Evolutionary conservation across 495 filamentous ascomycete genomes (phyloP).

Genomic region (Neurospora sublineolata): DNA sequence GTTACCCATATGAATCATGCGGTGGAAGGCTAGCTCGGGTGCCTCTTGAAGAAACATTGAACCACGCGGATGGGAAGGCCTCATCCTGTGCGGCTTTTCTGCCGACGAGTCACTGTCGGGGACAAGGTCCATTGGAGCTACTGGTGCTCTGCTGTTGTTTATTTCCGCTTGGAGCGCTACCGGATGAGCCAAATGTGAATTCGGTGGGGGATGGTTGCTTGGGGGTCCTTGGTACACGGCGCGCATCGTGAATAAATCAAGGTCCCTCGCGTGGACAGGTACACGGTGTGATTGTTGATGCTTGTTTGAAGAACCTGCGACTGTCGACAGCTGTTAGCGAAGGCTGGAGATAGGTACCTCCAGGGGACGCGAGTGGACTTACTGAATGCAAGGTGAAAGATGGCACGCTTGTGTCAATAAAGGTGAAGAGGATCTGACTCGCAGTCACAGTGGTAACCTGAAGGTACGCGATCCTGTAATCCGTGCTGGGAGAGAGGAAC

Average conservation of each 20-base stretch:
- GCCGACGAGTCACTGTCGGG: neutral
- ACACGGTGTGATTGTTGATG: neutral
- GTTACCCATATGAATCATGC: neutral
- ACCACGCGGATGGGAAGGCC: neutral
- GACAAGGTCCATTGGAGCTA: neutral
- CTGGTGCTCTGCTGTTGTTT: neutral
- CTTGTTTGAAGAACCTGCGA: neutral
- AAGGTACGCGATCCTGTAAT: neutral
- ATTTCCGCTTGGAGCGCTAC: neutral
- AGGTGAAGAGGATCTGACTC: neutral
- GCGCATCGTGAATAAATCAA: neutral
- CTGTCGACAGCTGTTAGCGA: neutral
- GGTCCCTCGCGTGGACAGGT: rapidly evolving
- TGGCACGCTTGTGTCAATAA: neutral
- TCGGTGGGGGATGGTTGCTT: neutral
- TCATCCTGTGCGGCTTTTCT: neutral
- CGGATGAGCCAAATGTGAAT: neutral
- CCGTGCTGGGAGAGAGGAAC: neutral
- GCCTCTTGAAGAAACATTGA: neutral
- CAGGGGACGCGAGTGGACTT: neutral
- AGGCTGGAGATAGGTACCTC: neutral
- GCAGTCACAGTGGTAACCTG: neutral
- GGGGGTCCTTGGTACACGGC: neutral
- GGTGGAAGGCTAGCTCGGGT: neutral
- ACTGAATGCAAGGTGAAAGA: neutral